These are phyloP conservation scores for Naegleria gruberi DNA, from an alignment of 208 protist species.

Conservation along the genomic window DNA sequence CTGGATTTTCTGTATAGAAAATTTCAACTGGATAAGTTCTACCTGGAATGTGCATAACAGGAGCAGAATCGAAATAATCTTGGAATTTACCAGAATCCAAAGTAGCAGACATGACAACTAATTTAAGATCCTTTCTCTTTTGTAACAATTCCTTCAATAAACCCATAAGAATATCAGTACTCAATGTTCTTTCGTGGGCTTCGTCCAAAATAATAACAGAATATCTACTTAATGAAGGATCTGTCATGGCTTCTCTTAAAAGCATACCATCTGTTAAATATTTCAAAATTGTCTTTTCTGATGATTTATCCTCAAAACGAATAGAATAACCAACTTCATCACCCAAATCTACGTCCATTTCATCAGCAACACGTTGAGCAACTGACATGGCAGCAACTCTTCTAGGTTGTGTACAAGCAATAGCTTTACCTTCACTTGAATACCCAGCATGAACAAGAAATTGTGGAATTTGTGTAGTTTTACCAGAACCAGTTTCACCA, in stretches of 20 bases:
- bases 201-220: constrained; percentile 99
- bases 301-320: constrained; percentile 91
- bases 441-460: constrained; percentile 17
- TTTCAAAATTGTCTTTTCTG: constrained; percentile 70
- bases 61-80: constrained; percentile 69
- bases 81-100: constrained; percentile 82
- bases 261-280: constrained; percentile 99
- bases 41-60: constrained; percentile 62
- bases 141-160: constrained; percentile 71
- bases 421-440: constrained; percentile 47
- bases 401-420: constrained; percentile 96
- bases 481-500: constrained; percentile 83
- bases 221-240: constrained; percentile 83
- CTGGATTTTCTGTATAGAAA: constrained; percentile 75
- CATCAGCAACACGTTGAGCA: constrained; percentile 90
- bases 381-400: constrained; percentile 98
- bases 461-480: constrained; percentile 77
- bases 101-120: constrained; percentile 84
- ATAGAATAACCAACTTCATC: constrained; percentile 90
- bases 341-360: constrained; percentile 71
- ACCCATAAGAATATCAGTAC: constrained; percentile 73
- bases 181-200: constrained; percentile 81
- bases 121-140: constrained; percentile 61
- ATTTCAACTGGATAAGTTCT: constrained; percentile 69
- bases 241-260: constrained; percentile 87